Base-by-base conservation (phyloP, 208 protist species). In the Trypanosoma caninum region DNA sequence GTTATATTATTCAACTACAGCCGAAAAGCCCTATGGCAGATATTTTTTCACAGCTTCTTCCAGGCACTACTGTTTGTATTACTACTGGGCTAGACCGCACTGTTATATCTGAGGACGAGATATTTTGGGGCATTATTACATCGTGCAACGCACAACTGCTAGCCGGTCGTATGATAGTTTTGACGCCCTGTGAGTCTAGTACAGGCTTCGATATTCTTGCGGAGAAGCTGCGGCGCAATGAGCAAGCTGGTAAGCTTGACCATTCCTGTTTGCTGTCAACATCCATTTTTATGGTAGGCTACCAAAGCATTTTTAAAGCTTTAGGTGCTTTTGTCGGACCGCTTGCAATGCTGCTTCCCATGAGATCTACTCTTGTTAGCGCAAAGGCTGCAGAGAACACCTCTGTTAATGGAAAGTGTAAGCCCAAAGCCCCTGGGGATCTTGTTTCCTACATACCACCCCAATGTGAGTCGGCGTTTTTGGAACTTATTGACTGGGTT, bases 91-190 rank as follows among this genome's bases (percentile, higher is more conserved):
- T 79, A 11, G 78, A 91, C 62, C 72, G 56, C 20, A 80, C 74
- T 9, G 7, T 11, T 14, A 69, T 90, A 37, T 45, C 58, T 23
- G 37, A 63, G 28, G 61, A 76, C 0, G 87, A 95, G 54, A 41
- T 95, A 10, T 95, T 95, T 74, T 95, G 89, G 87, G 84, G 80
- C n/a, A 62, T 80, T 20, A 68, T 95, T 3, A 82, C 86, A 16
- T 91, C 84, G 0, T 78, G 74, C 37, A 81, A 95, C 45, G 22
- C 62, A 18, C 25, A 60, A 34, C 62, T 95, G 14, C 60, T 91
- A 33, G 51, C 44, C 20, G 77, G 69, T 13, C 62, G 69, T 40
- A 76, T 89, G 47, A 80, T 93, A 18, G 84, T 82, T 2, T 72
- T 95, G 10, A 60, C 73, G 3, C 86, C 86, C 20, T 91, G 83